phyloP scores from a whole-genome alignment of 176 grass and related monocot genomes.

The Zoysia pacifica region DNA sequence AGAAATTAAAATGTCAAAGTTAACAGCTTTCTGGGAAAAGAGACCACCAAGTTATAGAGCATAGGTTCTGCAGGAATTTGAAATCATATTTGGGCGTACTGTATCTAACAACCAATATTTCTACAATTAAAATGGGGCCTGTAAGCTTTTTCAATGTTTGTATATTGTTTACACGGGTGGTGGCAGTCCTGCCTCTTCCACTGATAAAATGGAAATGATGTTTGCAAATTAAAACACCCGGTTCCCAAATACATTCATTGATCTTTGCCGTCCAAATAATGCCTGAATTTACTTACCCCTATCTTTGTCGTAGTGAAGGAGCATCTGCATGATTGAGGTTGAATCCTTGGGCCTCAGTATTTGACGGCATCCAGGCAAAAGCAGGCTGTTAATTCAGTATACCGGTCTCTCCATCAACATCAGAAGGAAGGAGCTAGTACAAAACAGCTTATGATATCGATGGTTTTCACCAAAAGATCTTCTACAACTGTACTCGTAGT shows the following conservation, averaged over 20 bases:
- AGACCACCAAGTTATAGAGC: neutral
- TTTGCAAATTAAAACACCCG: neutral
- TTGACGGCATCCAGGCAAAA: neutral
- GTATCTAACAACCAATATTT: slow-evolving; percentile 16
- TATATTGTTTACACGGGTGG: neutral
- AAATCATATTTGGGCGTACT: slow-evolving; percentile 7
- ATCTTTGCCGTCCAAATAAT: neutral
- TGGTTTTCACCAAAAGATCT: too few species aligned
- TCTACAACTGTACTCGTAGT: too few species aligned
- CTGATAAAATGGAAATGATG: neutral
- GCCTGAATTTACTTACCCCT: slow-evolving; percentile 11
- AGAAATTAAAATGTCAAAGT: neutral
- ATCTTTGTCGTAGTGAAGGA: slow-evolving; percentile 11
- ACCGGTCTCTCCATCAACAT: neutral
- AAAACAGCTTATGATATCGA: too few species aligned
- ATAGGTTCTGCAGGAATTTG: slow-evolving; percentile 1
- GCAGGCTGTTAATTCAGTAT: neutral
- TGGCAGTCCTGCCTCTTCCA: neutral
- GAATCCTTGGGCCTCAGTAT: slow-evolving; percentile 13
- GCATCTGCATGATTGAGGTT: slow-evolving; percentile 10
- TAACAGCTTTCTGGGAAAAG: slow-evolving; percentile 11
- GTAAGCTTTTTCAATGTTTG: slow-evolving; percentile 3
- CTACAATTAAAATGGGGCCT: slow-evolving; percentile 4
- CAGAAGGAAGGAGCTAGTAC: neutral
- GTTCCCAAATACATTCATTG: neutral